Base-by-base conservation (phyloP, 2,329 filamentous ascomycete genomes). In the Arthrobotrys musiformis region DNA sequence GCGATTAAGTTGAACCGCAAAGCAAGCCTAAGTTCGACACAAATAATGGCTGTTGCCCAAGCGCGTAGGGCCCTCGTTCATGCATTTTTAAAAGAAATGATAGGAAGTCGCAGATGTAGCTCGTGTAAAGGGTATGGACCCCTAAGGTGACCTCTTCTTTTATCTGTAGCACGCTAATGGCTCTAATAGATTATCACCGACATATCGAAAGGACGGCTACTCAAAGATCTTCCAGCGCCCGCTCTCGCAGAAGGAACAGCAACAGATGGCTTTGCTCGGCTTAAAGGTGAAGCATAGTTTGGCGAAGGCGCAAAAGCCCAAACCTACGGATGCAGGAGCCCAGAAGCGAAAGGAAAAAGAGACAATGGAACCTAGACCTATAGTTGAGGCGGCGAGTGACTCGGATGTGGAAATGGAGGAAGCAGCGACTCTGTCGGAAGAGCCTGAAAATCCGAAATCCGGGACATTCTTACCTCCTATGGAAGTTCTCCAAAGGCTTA, bases 201-300 rank as follows among this genome's bases (percentile, higher is more conserved):
- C 87, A 1, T 98, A 93, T 84, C 90, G 94, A 80, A 97, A 97
- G 83, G 94, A 99, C 81, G 88, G 91, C 48, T 95, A 90, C 81
- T 91, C 94, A 82, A 99, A 98, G 84, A 93, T 99, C 66, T 99
- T 98, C 83, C 91, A 94, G 82, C 95, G 92, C 82, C 86, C 91
- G 1, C 85, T 97, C 70, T 88, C 87, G 54, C 84, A 87, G 54
- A 97, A 96, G 83, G 90, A 95, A 37, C 89, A 90, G 82, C 88
- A 89, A 46, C 90, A 91, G 78, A 97, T 97, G 91, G 87, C 90
- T 2, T 89, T 92, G 80, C 84, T 84, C 56, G 88, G 89, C 67
- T 46, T 81, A 26, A 75, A 60, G 30, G 40, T 80, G 2, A 80
- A 70, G 46, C 79, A 81, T 9, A 76, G 68, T 33, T 70, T 48